Evolutionary conservation across 257 asterid species (phyloP).

Genomic region (Nemophila menziesii): DNA sequence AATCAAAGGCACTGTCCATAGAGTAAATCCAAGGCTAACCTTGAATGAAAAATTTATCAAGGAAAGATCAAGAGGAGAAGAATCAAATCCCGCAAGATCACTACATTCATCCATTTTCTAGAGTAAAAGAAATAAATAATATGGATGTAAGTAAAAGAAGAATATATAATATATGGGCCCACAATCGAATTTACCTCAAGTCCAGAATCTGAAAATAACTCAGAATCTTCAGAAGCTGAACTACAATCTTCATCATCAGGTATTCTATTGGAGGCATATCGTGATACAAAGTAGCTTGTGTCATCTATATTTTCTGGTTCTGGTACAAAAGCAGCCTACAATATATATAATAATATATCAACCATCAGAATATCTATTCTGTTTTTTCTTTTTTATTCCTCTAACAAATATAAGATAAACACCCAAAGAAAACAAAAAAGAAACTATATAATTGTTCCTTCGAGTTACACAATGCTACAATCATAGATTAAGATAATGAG

Average conservation of each 20-base stretch:
- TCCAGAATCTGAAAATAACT: slow-evolving; percentile 35
- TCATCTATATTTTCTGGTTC: slow-evolving; percentile 78
- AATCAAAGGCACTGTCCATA: not conserved
- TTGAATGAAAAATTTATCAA: slow-evolving; percentile 83
- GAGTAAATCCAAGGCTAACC: slow-evolving; percentile 26
- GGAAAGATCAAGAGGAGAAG: slow-evolving; percentile 72
- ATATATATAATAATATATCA: slow-evolving; percentile 15
- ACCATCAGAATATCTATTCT: slow-evolving; percentile 7
- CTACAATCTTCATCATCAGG: slow-evolving; percentile 37
- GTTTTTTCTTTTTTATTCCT: not conserved
- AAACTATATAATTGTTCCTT: not conserved
- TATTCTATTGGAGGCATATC: slow-evolving; percentile 45
- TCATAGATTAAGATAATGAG: no score
- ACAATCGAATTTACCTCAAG: slow-evolving; percentile 32
- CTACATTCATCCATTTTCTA: slow-evolving; percentile 83
- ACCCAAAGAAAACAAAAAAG: not conserved
- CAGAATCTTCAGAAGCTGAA: slow-evolving; percentile 56
- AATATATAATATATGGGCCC: not conserved
- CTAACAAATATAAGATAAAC: not conserved
- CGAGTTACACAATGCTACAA: no score
- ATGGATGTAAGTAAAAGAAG: not conserved
- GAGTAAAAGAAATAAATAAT: slow-evolving; percentile 16
- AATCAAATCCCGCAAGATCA: slow-evolving; percentile 61
- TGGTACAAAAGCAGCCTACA: slow-evolving; percentile 87
- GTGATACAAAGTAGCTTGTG: slow-evolving; percentile 81